These are phyloP conservation scores for Claviceps maximensis DNA, from an alignment of 2,329 filamentous ascomycete species.

Conservation along the genomic window DNA sequence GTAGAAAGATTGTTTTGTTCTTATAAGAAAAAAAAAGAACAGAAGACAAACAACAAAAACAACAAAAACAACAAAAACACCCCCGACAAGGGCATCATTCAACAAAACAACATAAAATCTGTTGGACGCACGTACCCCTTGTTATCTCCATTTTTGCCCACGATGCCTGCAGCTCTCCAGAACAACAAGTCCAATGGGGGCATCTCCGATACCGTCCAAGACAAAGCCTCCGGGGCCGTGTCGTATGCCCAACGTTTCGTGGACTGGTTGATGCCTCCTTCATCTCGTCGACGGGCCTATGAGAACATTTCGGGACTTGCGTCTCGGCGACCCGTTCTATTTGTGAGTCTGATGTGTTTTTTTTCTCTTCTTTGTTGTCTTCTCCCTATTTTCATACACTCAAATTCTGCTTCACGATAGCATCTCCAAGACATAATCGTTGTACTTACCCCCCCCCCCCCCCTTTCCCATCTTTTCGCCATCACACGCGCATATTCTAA, in stretches of 20 bases:
- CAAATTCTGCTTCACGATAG: too few species aligned
- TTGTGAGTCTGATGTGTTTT: slow-evolving; percentile 36
- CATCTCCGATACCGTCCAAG: slow-evolving; percentile 15
- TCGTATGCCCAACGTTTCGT: slow-evolving; percentile 30
- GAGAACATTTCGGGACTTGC: slow-evolving; percentile 42
- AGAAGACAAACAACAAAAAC: background rate
- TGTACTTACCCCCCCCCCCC: too few species aligned
- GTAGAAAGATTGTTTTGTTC: too few species aligned
- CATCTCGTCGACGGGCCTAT: slow-evolving; percentile 44
- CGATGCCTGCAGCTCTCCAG: slow-evolving; percentile 2
- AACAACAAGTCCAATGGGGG: slow-evolving; percentile 10
- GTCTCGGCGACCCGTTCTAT: slow-evolving; percentile 51
- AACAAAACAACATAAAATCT: too few species aligned
- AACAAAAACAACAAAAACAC: background rate
- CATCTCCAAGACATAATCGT: too few species aligned
- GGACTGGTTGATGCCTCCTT: slow-evolving; percentile 43
- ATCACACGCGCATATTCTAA: background rate
- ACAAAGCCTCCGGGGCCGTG: slow-evolving; percentile 23
- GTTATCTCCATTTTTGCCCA: background rate
- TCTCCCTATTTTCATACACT: too few species aligned
- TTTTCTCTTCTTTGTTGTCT: too few species aligned
- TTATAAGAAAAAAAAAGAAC: too few species aligned
- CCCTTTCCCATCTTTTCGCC: too few species aligned
- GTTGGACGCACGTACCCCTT: too few species aligned
- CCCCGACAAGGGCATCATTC: too few species aligned